phyloP scores from a whole-genome alignment of 805 yeast species.

The Yamadazyma ubonensis region DNA sequence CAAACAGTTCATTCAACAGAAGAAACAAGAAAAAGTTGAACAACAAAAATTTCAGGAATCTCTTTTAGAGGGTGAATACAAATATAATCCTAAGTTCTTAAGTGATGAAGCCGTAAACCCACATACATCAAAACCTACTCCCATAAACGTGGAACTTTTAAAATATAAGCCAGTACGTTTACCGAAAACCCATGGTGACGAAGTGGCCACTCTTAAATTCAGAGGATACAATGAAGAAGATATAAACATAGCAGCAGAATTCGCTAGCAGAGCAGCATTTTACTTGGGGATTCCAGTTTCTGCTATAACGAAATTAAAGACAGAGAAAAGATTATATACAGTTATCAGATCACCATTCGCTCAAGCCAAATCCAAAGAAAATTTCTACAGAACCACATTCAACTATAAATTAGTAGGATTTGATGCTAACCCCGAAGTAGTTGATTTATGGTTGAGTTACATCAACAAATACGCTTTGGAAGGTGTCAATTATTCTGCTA shows the following conservation, averaged over 20 bases:
- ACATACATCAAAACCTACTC: slow-evolving; percentile 54
- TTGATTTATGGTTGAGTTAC: slow-evolving; percentile 79
- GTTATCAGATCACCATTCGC: slow-evolving; percentile 92
- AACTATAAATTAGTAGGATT: slow-evolving; percentile 70
- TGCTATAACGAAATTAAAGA: slow-evolving; percentile 66
- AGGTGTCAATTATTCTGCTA: slow-evolving; percentile 83
- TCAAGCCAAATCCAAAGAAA: slow-evolving; percentile 91
- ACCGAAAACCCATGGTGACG: slow-evolving; percentile 64
- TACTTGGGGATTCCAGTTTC: slow-evolving; percentile 85
- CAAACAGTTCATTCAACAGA: slow-evolving; percentile 29
- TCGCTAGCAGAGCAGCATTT: slow-evolving; percentile 85
- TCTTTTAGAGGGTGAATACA: slow-evolving; percentile 25
- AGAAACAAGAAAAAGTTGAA: slow-evolving; percentile 23
- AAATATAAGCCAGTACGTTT: slow-evolving; percentile 78
- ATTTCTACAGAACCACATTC: slow-evolving; percentile 85
- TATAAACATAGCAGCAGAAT: slow-evolving; percentile 75
- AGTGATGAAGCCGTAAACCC: slow-evolving; percentile 21
- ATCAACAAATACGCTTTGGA: slow-evolving; percentile 72
- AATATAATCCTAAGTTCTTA: slow-evolving; percentile 33
- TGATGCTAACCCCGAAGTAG: slow-evolving; percentile 82
- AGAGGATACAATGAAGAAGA: slow-evolving; percentile 70
- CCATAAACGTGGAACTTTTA: slow-evolving; percentile 80
- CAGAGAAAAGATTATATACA: slow-evolving; percentile 85
- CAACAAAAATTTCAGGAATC: slow-evolving; percentile 22
- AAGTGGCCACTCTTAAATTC: slow-evolving; percentile 74